Base-by-base conservation (phyloP, 108 stramenopile species). In the Mayamaea pseudoterrestris region DNA sequence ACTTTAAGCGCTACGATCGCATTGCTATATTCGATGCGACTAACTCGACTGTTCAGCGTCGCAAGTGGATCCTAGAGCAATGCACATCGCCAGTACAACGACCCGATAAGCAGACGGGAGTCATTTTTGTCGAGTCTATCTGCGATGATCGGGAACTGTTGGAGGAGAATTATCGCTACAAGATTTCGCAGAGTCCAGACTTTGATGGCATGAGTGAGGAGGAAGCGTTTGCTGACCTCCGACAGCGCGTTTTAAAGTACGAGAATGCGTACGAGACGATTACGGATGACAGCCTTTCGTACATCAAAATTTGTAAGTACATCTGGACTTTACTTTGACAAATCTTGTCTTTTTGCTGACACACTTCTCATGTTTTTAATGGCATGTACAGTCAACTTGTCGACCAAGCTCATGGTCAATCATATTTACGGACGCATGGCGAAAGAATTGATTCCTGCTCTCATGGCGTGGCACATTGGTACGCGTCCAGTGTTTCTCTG, bases 11-110 rank as follows among this genome's bases (percentile, higher is more conserved):
- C 7, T 14, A 42, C 25, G 80, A 79, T 41, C 53, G 76, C 2
- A 78, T 96, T 41, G 96, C 91, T 7, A 84, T 97, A 17, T 97
- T 93, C 55, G 96, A 97, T 67, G 96, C 96, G 0, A 97, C 96
- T 16, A 97, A 97, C 45, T 93, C 93, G n/a, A 95, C 96, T 1
- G 55, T 57, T 17, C 63, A 65, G 30, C 61, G 92, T 35, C 41
- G 92, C 9, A 52, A 69, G 27, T 80, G 80, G 88, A 63, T 95
- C 26, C 50, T 88, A 44, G 63, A 80, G 44, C 75, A 88, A 40
- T 83, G 86, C 48, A 83, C 74, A 12, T 71, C 74, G 27, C 59
- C 58, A 11, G 54, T 35, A 1, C 65, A 72, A 27, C 61, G 79
- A 27, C 61, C 65, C 9, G 74, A 69, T 21, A 83, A 76, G 45